phyloP scores from a whole-genome alignment of 352 stramenopile species.

The Plasmopara halstedii region DNA sequence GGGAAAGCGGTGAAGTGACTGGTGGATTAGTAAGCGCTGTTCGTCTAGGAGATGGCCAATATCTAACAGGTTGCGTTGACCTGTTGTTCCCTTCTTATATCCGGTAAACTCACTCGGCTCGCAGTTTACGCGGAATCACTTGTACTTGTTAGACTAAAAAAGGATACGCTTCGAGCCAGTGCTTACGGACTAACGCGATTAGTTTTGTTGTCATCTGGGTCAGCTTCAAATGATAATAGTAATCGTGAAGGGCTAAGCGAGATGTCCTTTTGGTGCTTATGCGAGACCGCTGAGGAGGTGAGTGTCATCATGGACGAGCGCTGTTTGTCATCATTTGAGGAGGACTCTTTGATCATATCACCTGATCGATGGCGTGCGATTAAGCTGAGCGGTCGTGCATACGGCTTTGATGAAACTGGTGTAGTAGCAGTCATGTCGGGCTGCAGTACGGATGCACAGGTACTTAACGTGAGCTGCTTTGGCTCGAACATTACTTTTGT shows the following conservation, averaged over 20 bases:
- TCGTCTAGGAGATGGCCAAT: conserved; percentile 63
- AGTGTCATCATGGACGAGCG: conserved; percentile 73
- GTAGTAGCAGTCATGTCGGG: conserved; percentile 82
- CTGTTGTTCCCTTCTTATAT: not conserved
- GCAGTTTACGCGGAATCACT: conserved; percentile 72
- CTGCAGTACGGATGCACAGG: conserved; percentile 68
- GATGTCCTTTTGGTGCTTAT: conserved; percentile 80
- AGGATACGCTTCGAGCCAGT: conserved; percentile 61
- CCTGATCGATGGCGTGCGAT: conserved; percentile 82
- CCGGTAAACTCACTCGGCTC: not conserved
- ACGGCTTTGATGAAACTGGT: conserved; percentile 82
- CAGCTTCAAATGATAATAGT: conserved; percentile 2
- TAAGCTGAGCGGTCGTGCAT: conserved; percentile 70
- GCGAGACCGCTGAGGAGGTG: conserved; percentile 77
- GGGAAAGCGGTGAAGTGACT: conserved; percentile 4
- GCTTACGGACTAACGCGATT: conserved; percentile 77
- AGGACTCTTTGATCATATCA: conserved; percentile 71
- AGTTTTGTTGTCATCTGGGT: conserved; percentile 43
- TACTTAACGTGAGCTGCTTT: conserved; percentile 84
- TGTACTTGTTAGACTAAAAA: conserved; percentile 67
- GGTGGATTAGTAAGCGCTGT: conserved; percentile 1
- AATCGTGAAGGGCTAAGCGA: conserved; percentile 11
- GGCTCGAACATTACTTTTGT: conserved; percentile 79
- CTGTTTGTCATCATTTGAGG: conserved; percentile 55
- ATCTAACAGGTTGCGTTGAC: conserved; percentile 47